Base-by-base conservation (phyloP, 2,329 filamentous ascomycete species). In the Didymella arachidicola region DNA sequence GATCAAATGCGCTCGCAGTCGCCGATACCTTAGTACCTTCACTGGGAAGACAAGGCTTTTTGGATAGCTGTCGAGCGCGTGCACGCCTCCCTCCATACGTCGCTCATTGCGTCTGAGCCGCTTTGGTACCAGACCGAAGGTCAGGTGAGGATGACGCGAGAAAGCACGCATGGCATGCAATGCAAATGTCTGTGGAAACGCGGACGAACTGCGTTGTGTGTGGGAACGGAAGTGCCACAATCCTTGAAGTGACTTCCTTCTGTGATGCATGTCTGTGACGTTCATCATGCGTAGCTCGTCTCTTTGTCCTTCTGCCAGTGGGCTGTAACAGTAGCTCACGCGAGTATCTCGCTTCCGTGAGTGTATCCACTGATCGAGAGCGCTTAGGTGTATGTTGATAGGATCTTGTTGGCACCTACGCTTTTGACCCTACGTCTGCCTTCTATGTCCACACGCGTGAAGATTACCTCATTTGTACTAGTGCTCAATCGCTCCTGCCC, bases 1-100 rank as follows among this genome's bases (percentile, higher is more conserved):
- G 34, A 75, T 68, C 76, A 82, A 67, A 52, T 66, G 63, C 53
- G 50, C 41, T 45, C 50, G 47, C 64, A 64, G 69, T 72, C 70
- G 72, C 73, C 72, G 68, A 65, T 64, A 39, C 38, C 55, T 49
- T 59, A 67, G 67, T 67, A 70, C 42, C 58, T 55, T 57, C 53
- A 50, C 57, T 57, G 63, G 61, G 61, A 63, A 66, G 29, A 64
- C 42, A 32, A 27, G 49, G 29, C 22, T 53, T 58, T 67, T 65
- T 68, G 68, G 66, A 69, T 69, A 62, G 66, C 63, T 64, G 65
- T 34, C 43, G 46, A 52, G 44, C 57, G 53, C 57, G 54, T 59
- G 61, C 60, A 57, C 58, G 10, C 38, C 19, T 16, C 27, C 49
- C 46, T 47, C 45, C 32, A 12, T 16, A 54, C 48, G 53, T 49